Percentiles rank a stretch among this genome's conserved stretches.
phyloP scores from a whole-genome alignment of 176 grass and related monocot genomes.

The Zoysia japonica region DNA sequence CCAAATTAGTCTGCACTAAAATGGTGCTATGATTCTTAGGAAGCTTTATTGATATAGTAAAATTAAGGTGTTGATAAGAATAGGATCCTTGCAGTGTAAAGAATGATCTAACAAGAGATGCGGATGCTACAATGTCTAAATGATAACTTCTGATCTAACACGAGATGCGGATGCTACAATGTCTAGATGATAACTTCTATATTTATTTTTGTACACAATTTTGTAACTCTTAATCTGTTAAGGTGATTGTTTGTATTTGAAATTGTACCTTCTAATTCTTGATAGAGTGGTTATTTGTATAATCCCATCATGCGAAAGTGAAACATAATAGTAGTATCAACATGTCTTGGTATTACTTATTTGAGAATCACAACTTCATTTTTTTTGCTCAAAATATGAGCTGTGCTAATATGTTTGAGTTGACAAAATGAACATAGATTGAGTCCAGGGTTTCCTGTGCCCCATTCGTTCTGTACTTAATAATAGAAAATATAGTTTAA shows the following conservation, averaged over 20 bases:
- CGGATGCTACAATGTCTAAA: neutral
- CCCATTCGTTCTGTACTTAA: neutral
- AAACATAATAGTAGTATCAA: neutral
- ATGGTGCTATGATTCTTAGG: neutral
- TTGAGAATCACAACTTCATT: neutral
- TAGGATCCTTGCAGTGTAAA: neutral
- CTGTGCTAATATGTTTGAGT: neutral
- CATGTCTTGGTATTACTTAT: neutral
- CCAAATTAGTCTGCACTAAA: conserved; percentile 2
- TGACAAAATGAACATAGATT: neutral
- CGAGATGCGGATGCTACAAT: neutral
- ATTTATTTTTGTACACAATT: neutral
- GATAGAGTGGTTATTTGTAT: conserved; percentile 17
- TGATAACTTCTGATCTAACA: neutral
- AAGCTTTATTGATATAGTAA: neutral
- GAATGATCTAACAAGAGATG: neutral
- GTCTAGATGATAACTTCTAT: neutral
- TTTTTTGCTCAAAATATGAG: neutral
- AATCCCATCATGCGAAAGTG: neutral
- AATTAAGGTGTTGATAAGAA: neutral
- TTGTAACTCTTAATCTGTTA: neutral
- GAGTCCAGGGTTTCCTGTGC: neutral
- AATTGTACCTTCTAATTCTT: neutral
- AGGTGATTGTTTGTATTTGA: too few relatives aligned
- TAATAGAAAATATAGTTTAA: neutral